Evolutionary conservation across 2,329 filamentous ascomycete species (phyloP).

Genomic region (Epichloe bromicola): DNA sequence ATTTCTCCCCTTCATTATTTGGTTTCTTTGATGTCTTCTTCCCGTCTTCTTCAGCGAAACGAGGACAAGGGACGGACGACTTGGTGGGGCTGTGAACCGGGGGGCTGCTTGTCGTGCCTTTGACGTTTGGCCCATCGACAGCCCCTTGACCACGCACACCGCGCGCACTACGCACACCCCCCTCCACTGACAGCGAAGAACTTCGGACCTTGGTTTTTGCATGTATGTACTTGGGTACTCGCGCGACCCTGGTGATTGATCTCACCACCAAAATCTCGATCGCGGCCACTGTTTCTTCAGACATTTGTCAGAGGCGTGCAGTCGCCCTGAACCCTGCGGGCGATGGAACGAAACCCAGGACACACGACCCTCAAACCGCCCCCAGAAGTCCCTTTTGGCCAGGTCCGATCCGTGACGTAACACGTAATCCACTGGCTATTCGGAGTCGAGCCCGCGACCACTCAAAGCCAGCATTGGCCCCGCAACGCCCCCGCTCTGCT

Average conservation of each 20-base stretch:
- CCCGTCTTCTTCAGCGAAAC: background rate
- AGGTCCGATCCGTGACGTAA: background rate
- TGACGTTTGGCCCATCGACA: background rate
- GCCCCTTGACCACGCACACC: too few relatives aligned
- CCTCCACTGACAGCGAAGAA: background rate
- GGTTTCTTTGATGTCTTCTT: background rate
- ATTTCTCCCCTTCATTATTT: background rate
- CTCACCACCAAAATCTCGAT: slow-evolving; percentile 20
- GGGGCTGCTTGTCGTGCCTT: background rate
- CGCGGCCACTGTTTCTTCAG: slow-evolving; percentile 1
- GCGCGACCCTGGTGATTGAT: slow-evolving; percentile 13
- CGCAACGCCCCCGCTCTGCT: background rate
- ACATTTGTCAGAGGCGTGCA: background rate
- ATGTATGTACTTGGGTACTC: background rate
- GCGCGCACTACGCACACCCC: too few relatives aligned
- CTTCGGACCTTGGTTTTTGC: background rate
- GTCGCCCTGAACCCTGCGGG: background rate
- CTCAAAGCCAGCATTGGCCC: background rate
- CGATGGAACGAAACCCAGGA: background rate
- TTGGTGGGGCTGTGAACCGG: background rate
- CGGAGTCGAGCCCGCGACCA: background rate
- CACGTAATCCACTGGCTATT: background rate
- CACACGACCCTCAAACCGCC: background rate
- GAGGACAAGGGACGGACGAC: background rate
- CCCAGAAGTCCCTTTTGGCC: background rate